These are phyloP conservation scores for Gracilaria domingensis DNA, from an alignment of 23 red algal genomes.

Conservation along the genomic window DNA sequence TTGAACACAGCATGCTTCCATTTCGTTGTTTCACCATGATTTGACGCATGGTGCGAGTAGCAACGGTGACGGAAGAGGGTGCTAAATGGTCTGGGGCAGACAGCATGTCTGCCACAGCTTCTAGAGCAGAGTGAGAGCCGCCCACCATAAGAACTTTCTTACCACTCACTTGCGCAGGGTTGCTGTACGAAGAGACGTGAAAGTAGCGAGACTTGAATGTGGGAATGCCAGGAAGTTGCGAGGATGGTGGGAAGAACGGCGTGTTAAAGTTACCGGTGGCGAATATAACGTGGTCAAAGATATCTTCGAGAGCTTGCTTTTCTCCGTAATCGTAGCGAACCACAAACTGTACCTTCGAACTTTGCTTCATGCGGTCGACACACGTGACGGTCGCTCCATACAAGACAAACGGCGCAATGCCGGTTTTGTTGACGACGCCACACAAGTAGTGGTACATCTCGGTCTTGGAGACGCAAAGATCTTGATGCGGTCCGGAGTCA, in stretches of 20 bases:
- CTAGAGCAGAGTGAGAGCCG: constrained; percentile 1
- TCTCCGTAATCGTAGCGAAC: neutral
- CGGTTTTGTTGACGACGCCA: neutral
- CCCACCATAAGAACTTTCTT: constrained; percentile 1
- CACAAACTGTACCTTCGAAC: neutral
- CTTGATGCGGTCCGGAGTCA: neutral
- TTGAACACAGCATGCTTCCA: neutral
- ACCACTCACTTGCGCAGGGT: neutral
- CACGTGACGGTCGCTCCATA: constrained; percentile 1
- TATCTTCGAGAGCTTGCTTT: neutral
- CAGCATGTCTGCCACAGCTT: constrained; percentile 24
- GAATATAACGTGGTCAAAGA: constrained; percentile 23
- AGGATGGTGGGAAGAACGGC: neutral
- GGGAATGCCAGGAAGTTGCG: neutral
- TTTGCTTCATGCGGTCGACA: neutral
- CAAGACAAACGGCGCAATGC: neutral
- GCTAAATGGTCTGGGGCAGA: neutral
- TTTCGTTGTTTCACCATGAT: neutral
- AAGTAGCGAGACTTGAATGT: neutral
- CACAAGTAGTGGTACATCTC: constrained; percentile 6
- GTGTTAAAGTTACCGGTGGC: constrained; percentile 4
- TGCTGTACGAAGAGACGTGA: neutral
- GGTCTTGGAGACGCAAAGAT: neutral
- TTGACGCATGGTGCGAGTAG: neutral
- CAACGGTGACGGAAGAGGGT: neutral